Evolutionary conservation across 306 rosid species (phyloP).

Genomic region (Boehmeria nivea): DNA sequence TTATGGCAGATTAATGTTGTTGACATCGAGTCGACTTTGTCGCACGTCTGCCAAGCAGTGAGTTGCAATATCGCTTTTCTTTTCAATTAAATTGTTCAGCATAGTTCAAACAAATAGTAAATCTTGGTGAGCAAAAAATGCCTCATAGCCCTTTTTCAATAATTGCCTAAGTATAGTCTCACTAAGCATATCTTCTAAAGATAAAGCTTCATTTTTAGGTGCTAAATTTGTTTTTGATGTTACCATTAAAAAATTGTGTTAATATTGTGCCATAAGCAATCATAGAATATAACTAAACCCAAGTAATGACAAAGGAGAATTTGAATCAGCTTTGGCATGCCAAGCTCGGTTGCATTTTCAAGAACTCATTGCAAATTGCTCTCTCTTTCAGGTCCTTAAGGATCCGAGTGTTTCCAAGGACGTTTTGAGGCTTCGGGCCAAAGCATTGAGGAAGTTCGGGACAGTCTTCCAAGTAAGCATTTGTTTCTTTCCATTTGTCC

Average conservation of each 20-base stretch:
- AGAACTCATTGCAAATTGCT: slow-evolving; percentile 2
- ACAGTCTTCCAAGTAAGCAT: slow-evolving; percentile 74
- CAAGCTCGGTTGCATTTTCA: no score
- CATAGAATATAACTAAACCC: no score
- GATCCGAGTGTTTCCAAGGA: slow-evolving; percentile 74
- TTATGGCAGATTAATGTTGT: slow-evolving; percentile 89
- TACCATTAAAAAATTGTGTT: no score
- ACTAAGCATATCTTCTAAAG: no score
- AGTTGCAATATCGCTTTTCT: slow-evolving; percentile 39
- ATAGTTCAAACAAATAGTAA: no score
- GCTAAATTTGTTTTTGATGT: no score
- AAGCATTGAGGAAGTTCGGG: slow-evolving; percentile 68
- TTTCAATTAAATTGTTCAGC: background rate
- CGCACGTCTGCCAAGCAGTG: slow-evolving; percentile 81
- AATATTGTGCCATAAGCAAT: no score
- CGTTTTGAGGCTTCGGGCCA: slow-evolving; percentile 56
- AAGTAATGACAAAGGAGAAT: no score
- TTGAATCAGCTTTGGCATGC: no score
- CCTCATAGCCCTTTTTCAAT: no score
- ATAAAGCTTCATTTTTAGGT: background rate
- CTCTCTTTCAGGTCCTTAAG: slow-evolving; percentile 59
- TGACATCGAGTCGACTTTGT: slow-evolving; percentile 84
- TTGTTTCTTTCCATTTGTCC: slow-evolving; percentile 3
- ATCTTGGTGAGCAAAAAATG: no score
- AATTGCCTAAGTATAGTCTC: no score